Conservation (phyloP, 208 protist species). For the Jaenimonas drosophilae region DNA sequence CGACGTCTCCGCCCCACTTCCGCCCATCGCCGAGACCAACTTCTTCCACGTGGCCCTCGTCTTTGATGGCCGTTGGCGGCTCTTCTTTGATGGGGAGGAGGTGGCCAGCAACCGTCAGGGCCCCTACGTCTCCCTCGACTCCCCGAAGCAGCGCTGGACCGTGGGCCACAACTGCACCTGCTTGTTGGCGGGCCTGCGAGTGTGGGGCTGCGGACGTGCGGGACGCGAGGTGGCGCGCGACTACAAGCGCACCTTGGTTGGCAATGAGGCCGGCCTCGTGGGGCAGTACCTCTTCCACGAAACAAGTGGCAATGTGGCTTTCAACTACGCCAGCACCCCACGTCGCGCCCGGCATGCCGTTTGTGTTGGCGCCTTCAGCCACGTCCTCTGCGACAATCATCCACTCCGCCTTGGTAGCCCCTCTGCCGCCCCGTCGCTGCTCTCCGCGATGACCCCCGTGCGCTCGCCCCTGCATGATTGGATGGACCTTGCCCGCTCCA, state of each 20-base stretch:
- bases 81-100: conserved; percentile 74
- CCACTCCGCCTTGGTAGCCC: conserved; percentile 15
- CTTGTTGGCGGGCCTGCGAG: conserved; percentile 63
- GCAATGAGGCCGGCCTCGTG: conserved; percentile 66
- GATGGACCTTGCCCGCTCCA: conserved; percentile 17
- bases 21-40: conserved; percentile 33
- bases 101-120: conserved; percentile 54
- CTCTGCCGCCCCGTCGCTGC: neutral
- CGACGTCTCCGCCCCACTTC: conserved; percentile 59
- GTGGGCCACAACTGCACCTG: conserved; percentile 67
- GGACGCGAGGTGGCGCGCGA: conserved; percentile 67
- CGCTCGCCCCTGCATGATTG: conserved; percentile 26
- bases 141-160: conserved; percentile 70
- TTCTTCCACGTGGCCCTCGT: conserved; percentile 78
- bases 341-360: conserved; percentile 40
- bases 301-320: conserved; percentile 67
- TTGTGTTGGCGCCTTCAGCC: conserved; percentile 32
- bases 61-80: conserved; percentile 82
- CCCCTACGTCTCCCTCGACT: conserved; percentile 62
- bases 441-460: neutral
- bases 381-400: conserved; percentile 23
- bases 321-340: conserved; percentile 49
- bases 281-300: conserved; percentile 80
- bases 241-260: conserved; percentile 40
- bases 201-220: conserved; percentile 59